Evolutionary conservation across 192 early-diverging fungal genomes (phyloP).

Genomic region (Backusella liffmaniae): DNA sequence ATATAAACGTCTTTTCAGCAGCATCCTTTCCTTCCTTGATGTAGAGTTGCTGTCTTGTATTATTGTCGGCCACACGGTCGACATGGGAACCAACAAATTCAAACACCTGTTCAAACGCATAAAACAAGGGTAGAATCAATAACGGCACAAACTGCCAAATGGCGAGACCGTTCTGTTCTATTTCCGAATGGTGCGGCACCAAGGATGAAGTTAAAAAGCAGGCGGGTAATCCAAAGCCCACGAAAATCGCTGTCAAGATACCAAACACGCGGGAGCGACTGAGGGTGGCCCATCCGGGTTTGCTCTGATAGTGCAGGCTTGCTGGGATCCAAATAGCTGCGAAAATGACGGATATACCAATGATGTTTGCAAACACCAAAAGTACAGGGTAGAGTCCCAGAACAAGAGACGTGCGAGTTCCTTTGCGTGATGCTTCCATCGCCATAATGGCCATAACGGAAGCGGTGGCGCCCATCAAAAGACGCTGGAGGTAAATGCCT

Average conservation of each 20-base stretch:
- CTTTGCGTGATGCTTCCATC: conserved; percentile 14
- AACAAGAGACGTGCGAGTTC: not conserved
- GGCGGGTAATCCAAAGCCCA: not conserved
- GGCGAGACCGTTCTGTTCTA: not conserved
- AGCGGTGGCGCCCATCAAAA: not conserved
- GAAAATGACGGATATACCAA: not conserved
- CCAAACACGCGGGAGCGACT: not conserved
- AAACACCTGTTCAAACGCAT: not conserved
- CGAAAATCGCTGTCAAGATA: not conserved
- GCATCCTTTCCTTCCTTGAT: conserved; percentile 14
- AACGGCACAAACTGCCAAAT: conserved; percentile 1
- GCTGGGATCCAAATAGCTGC: conserved; percentile 13
- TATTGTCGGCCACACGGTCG: not conserved
- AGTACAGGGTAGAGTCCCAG: not conserved
- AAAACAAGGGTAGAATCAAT: not conserved
- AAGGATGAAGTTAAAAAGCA: not conserved
- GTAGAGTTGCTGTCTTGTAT: not conserved
- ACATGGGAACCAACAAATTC: not conserved
- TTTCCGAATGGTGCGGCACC: not conserved
- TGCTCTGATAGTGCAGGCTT: not conserved
- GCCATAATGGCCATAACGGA: conserved; percentile 8
- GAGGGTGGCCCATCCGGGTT: not conserved
- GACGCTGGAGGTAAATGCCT: conserved; percentile 2
- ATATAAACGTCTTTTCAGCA: conserved; percentile 8
- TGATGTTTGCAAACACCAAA: not conserved